These are phyloP conservation scores for Fusarium floridanum DNA, from an alignment of 2,329 filamentous ascomycete species.

Conservation along the genomic window DNA sequence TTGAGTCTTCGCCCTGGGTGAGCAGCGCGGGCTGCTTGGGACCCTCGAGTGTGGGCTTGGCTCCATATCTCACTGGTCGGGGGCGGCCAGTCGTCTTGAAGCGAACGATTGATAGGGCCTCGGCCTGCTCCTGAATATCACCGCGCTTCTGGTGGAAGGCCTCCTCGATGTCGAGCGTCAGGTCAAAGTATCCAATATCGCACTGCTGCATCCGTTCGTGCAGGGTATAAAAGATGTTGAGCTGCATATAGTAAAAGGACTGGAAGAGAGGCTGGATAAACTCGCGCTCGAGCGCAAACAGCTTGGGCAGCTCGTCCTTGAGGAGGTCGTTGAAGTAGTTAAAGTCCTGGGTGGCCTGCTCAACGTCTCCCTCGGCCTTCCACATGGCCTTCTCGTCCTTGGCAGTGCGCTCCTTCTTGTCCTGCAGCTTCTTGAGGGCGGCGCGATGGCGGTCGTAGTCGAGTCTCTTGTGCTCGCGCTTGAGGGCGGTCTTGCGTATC, in stretches of 20 bases:
- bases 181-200: constrained; percentile 97
- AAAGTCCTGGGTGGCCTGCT: constrained; percentile 93
- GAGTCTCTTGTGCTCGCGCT: constrained; percentile 97
- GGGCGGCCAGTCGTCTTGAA: constrained; percentile 89
- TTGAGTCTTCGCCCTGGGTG: constrained; percentile 60
- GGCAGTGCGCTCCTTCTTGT: constrained; percentile 95
- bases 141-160: constrained; percentile 91
- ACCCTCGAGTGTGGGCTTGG: constrained; percentile 65
- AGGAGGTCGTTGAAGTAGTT: constrained; percentile 98
- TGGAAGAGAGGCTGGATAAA: constrained; percentile 98
- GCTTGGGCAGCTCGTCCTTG: constrained; percentile 93
- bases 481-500: constrained; percentile 87
- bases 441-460: constrained; percentile 92
- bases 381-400: constrained; percentile 99
- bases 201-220: constrained; percentile 98
- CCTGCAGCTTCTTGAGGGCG: constrained; percentile 91
- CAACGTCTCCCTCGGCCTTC: constrained; percentile 92
- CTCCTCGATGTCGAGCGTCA: constrained; percentile 90
- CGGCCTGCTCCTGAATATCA: constrained; percentile 86
- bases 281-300: constrained; percentile 90
- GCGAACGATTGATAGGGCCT: constrained; percentile 85
- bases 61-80: constrained; percentile 69
- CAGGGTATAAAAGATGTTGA: constrained; percentile 98
- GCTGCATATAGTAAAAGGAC: constrained; percentile 99
- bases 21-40: constrained; percentile 64